Percentiles rank a stretch among this genome's conserved stretches.
phyloP scores from a whole-genome alignment of 495 filamentous ascomycete species.

The Lophiotrema nucula region DNA sequence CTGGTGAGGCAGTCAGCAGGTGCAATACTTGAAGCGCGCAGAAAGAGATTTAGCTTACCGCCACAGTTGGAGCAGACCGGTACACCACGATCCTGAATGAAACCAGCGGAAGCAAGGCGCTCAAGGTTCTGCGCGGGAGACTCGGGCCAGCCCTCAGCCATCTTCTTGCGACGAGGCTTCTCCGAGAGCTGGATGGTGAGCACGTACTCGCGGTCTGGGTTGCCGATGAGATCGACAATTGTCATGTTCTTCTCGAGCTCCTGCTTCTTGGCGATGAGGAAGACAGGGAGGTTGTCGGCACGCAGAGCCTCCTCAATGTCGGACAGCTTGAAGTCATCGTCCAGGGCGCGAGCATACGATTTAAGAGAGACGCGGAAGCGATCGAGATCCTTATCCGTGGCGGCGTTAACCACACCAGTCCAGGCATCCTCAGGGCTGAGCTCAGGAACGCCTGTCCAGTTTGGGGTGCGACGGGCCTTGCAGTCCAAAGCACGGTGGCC shows the following conservation, averaged over 20 bases:
- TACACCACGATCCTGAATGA: constrained; percentile 63
- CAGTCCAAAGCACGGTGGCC: constrained; percentile 69
- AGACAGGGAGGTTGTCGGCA: constrained; percentile 56
- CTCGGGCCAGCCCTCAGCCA: constrained; percentile 63
- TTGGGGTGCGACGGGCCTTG: constrained; percentile 65
- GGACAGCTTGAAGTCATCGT: constrained; percentile 61
- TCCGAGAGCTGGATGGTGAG: constrained; percentile 65
- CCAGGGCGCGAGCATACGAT: constrained; percentile 71
- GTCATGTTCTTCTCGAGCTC: constrained; percentile 60
- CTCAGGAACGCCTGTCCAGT: constrained; percentile 59
- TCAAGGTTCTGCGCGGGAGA: constrained; percentile 66
- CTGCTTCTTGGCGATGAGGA: constrained; percentile 72
- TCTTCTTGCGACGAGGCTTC: constrained; percentile 63
- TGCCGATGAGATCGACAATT: constrained; percentile 81
- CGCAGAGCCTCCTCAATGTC: constrained; percentile 78
- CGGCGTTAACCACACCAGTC: constrained; percentile 62
- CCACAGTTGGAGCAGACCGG: constrained; percentile 70
- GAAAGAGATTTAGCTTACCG: constrained; percentile 41
- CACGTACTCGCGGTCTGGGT: constrained; percentile 69
- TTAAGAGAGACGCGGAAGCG: constrained; percentile 69
- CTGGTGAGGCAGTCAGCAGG: constrained; percentile 35
- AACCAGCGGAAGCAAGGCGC: constrained; percentile 71
- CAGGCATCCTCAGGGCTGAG: constrained; percentile 67
- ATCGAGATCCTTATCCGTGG: constrained; percentile 63
- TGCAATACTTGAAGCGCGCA: not conserved